Evolutionary conservation across 2,329 filamentous ascomycete genomes (phyloP).

Genomic region (Gremmenia infestans): DNA sequence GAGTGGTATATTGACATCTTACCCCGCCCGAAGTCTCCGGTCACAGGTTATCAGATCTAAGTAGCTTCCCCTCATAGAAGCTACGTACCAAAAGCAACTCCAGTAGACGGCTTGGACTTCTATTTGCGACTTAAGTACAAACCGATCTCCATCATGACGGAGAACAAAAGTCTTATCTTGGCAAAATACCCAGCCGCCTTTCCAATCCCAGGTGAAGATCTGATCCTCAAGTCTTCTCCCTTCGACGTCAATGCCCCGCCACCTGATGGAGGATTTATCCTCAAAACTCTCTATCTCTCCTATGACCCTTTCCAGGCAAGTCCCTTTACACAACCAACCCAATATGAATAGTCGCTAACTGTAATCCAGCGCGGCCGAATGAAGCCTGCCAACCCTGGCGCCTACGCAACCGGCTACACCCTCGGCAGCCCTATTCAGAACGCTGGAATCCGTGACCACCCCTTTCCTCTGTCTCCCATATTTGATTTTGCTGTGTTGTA

Average conservation of each 20-base stretch:
- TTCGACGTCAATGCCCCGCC: conserved; percentile 59
- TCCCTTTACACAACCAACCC: background rate
- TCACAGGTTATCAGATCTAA: too few relatives aligned
- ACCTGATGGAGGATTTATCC: conserved; percentile 59
- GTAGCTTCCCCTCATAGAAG: background rate
- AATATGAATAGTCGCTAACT: conserved; percentile 42
- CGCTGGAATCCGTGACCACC: background rate
- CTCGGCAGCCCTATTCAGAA: background rate
- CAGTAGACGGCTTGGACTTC: too few relatives aligned
- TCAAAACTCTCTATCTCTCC: conserved; percentile 67
- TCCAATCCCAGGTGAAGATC: conserved; percentile 64
- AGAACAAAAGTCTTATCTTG: conserved; percentile 71
- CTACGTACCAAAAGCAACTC: background rate
- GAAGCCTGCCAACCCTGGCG: background rate
- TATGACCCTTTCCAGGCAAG: conserved; percentile 69
- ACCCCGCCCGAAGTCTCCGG: too few relatives aligned
- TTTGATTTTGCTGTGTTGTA: too few relatives aligned
- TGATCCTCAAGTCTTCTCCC: conserved; percentile 60
- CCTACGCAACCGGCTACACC: background rate
- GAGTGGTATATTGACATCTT: too few relatives aligned
- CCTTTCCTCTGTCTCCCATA: too few relatives aligned
- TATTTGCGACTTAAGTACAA: background rate
- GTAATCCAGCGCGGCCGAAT: conserved; percentile 38
- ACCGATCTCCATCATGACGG: background rate
- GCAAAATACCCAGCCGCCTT: conserved; percentile 59